Base-by-base conservation (phyloP, 2,329 filamentous ascomycete species). In the Botrytis fabae region DNA sequence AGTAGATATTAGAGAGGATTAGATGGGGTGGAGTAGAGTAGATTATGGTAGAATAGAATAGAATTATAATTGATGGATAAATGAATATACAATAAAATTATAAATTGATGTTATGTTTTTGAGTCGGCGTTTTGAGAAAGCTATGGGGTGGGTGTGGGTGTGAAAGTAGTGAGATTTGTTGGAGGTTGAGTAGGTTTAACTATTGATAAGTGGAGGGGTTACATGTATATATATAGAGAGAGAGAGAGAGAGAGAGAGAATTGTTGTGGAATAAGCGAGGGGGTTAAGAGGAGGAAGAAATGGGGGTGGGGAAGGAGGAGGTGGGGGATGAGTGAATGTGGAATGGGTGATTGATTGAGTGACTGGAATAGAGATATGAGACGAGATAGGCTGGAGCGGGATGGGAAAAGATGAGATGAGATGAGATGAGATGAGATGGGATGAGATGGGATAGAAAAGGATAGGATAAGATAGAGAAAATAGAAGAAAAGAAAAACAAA, bases 161-260 rank as follows among this genome's bases (percentile, higher is more conserved):
- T 38, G 38, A 25, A 51, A 22, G 48, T 51, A 20, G 25, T 25
- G n/a, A 14, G 25, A 28, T 16, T 25, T 54, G 10, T 10, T 10
- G 3, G 3, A 22, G 44, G 3, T 10, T 10, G 8, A 22, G 44
- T 4, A 22, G 4, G 10, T 2, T 57, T 1, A 0, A 16, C 16
- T 32, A 28, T 28, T 28, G 0, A 32, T 28, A 0, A 32, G 54
- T 57, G 28, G 8, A 32, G 54, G 6, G 2, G 9, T 35, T 48
- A 10, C 8, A 48, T 48, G 20, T 25, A 48, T 2, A 9, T 38
- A 38, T 8, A 38, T 38, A 38, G 14, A 18, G 28, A 32, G 28
- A 32, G 38, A 38, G 38, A 9, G 38, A 38, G 38, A 9, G 38
- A 9, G 38, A 9, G 38, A 9, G 38, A 38, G 38, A 38, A 38